These are phyloP conservation scores for Alternaria sp. DNA, from an alignment of 2,329 filamentous ascomycete species.

Conservation along the genomic window DNA sequence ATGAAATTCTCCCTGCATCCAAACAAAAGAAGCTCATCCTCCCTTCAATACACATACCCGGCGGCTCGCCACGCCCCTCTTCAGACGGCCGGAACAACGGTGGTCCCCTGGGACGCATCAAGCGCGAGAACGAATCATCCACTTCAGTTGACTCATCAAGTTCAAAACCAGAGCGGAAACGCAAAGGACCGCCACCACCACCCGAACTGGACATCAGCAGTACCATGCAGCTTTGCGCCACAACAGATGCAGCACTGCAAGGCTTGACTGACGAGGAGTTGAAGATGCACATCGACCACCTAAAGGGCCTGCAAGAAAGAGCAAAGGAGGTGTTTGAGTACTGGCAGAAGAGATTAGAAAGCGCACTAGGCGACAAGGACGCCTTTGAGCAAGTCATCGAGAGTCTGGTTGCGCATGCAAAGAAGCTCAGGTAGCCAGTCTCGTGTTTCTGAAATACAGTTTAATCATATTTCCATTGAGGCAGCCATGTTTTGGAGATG, in stretches of 20 bases:
- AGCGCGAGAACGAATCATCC: slow-evolving; percentile 47
- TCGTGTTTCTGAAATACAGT: neutral
- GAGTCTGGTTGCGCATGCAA: slow-evolving; percentile 89
- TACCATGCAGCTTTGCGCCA: slow-evolving; percentile 78
- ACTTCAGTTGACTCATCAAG: slow-evolving; percentile 48
- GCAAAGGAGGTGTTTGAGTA: slow-evolving; percentile 83
- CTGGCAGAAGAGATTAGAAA: slow-evolving; percentile 85
- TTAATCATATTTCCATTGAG: neutral
- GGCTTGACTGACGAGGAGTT: slow-evolving; percentile 83
- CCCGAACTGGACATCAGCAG: slow-evolving; percentile 81
- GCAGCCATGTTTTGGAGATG: neutral
- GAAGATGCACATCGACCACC: slow-evolving; percentile 69
- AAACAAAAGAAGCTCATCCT: slow-evolving; percentile 98
- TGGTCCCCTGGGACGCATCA: slow-evolving; percentile 45
- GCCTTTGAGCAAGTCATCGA: slow-evolving; percentile 97
- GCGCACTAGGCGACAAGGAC: slow-evolving; percentile 87
- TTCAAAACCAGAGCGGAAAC: slow-evolving; percentile 51
- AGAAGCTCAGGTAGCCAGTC: slow-evolving; percentile 71
- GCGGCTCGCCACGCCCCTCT: slow-evolving; percentile 46
- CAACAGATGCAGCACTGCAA: slow-evolving; percentile 80
- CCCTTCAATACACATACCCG: slow-evolving; percentile 69
- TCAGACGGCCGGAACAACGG: slow-evolving; percentile 46
- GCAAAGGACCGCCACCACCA: slow-evolving; percentile 67
- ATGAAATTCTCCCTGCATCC: slow-evolving; percentile 94
- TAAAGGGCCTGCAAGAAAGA: slow-evolving; percentile 72